Conservation (phyloP, 73 alveolate genomes). For the Stentor coeruleus region DNA sequence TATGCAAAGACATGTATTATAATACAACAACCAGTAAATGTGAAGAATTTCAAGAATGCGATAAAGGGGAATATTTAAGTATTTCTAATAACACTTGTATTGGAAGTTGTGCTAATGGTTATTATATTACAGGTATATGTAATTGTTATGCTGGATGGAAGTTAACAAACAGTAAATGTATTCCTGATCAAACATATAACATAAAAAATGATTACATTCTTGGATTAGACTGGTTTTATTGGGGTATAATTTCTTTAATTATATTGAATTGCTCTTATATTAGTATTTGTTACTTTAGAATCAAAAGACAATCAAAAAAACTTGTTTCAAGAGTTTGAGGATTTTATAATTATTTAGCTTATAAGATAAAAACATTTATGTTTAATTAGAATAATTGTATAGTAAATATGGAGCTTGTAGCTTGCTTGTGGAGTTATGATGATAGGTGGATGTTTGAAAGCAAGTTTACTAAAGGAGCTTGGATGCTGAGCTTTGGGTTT, state of each 20-base stretch:
- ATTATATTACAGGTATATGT: background rate
- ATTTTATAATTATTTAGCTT: no score
- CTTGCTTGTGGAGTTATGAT: background rate
- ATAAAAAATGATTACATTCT: background rate
- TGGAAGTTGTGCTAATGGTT: background rate
- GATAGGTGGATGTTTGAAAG: slow-evolving; percentile 6
- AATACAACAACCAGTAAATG: background rate
- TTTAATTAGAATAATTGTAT: no score
- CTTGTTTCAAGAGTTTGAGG: background rate
- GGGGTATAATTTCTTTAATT: background rate
- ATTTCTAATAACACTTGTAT: background rate
- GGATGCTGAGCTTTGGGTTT: background rate
- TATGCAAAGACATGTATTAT: background rate
- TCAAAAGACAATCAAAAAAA: background rate
- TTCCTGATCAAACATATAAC: background rate
- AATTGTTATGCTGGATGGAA: background rate
- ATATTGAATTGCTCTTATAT: no score
- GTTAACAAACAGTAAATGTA: background rate
- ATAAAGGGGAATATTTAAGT: background rate
- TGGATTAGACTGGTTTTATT: background rate
- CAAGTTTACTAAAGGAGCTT: background rate
- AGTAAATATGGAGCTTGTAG: background rate
- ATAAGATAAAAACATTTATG: no score
- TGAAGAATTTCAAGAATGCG: background rate
- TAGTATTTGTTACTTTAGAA: background rate